A percentile compares a stretch with the other conserved stretches of the same genome.
phyloP scores from a whole-genome alignment of 2,329 filamentous ascomycete genomes.

The Fusarium domesticum region DNA sequence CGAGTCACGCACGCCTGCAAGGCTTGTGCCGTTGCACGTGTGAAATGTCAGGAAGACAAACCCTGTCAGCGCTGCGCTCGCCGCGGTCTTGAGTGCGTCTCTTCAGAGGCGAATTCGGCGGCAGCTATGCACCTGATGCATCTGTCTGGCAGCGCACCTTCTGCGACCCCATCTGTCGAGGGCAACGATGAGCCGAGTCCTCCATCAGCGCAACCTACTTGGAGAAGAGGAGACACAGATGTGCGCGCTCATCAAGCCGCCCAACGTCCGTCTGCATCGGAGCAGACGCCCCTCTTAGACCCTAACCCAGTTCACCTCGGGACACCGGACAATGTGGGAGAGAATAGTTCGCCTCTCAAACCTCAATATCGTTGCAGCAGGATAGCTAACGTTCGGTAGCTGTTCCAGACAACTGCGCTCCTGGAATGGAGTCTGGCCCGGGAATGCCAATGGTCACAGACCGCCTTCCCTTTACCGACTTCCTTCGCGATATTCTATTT shows the following conservation, averaged over 20 bases:
- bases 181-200: constrained; percentile 16
- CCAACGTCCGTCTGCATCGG: constrained; percentile 16
- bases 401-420: constrained; percentile 8
- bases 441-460: constrained; percentile 29
- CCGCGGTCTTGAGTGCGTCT: constrained; percentile 45
- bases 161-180: constrained; percentile 22
- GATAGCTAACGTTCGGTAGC: not conserved
- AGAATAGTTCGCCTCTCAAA: constrained; percentile 9
- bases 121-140: constrained; percentile 45
- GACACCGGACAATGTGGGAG: constrained; percentile 22
- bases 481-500: constrained; percentile 50
- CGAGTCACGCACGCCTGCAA: constrained; percentile 54
- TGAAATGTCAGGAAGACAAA: constrained; percentile 55
- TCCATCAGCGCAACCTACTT: constrained; percentile 10
- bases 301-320: constrained; percentile 16
- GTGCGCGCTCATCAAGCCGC: constrained; percentile 8
- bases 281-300: constrained; percentile 13
- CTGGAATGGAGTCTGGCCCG: constrained; percentile 16
- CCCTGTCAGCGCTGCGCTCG: constrained; percentile 51
- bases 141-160: constrained; percentile 38
- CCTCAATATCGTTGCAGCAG: not conserved
- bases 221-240: constrained; percentile 5
- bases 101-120: constrained; percentile 37
- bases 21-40: constrained; percentile 49
- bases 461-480: constrained; percentile 47